These are phyloP conservation scores for Hibiscus trionum DNA, from an alignment of 345 rosid species.

Conservation along the genomic window DNA sequence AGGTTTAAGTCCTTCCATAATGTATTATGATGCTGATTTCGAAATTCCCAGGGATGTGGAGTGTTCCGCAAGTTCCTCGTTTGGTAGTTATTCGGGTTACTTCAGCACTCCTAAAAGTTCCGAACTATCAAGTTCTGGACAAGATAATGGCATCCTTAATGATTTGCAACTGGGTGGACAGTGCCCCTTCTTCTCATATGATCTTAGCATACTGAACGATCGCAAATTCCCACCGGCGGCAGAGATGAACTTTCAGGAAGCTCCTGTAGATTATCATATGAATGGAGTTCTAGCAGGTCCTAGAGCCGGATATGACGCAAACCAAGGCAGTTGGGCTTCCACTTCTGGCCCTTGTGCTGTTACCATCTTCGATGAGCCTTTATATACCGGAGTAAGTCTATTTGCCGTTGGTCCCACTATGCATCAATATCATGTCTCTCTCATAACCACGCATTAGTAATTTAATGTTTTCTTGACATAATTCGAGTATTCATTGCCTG, in stretches of 20 bases:
- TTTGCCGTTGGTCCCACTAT: not conserved
- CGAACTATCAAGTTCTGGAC: conserved; percentile 58
- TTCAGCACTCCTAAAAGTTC: conserved; percentile 50
- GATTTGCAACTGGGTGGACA: conserved; percentile 48
- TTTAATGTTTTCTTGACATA: not conserved
- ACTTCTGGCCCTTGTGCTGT: conserved; percentile 44
- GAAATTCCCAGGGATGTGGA: conserved; percentile 48
- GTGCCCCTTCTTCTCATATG: conserved; percentile 38
- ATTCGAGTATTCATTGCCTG: not conserved
- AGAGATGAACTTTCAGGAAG: conserved; percentile 43
- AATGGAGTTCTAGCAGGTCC: conserved; percentile 52
- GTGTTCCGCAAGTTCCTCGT: conserved; percentile 67
- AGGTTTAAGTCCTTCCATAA: not conserved
- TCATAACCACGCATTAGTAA: too few species aligned
- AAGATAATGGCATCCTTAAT: conserved; percentile 48
- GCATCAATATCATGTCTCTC: not conserved
- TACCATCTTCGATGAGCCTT: conserved; percentile 47
- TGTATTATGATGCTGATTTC: not conserved
- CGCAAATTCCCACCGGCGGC: conserved; percentile 37
- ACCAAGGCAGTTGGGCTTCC: conserved; percentile 53
- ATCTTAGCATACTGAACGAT: conserved; percentile 40
- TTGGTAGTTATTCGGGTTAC: conserved; percentile 64
- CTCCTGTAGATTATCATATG: conserved; percentile 43
- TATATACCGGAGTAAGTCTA: conserved; percentile 45
- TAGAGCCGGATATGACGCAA: conserved; percentile 33